These are phyloP conservation scores for Chamaenerion angustifolium DNA, from an alignment of 345 rosid species.

Conservation along the genomic window DNA sequence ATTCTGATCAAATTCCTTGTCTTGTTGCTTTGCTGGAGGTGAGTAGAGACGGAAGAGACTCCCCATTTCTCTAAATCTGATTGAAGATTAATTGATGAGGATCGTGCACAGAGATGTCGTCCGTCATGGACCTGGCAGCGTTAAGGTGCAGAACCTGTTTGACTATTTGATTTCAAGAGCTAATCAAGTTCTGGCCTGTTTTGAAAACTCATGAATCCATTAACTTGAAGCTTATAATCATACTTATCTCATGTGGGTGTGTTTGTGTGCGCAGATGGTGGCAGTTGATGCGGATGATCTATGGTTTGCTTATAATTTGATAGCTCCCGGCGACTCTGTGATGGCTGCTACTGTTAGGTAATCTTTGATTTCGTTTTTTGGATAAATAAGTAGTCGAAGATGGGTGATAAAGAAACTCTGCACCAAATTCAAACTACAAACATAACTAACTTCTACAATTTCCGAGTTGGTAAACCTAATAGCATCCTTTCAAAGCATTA, in stretches of 20 bases:
- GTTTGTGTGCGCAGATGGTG: conserved; percentile 32
- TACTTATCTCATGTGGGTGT: neutral
- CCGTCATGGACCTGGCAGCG: conserved; percentile 65
- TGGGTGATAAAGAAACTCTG: too few relatives aligned
- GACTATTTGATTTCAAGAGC: neutral
- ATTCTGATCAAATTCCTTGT: too few relatives aligned
- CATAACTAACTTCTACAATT: too few relatives aligned
- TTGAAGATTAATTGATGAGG: conserved; percentile 24
- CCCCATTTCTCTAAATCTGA: too few relatives aligned
- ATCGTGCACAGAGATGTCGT: conserved; percentile 36
- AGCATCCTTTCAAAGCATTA: too few relatives aligned
- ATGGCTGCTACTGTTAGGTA: conserved; percentile 91
- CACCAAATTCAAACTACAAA: too few relatives aligned
- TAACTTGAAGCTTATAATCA: neutral
- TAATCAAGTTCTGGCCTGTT: neutral
- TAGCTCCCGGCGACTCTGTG: conserved; percentile 58
- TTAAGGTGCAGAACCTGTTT: conserved; percentile 33
- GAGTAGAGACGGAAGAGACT: too few relatives aligned
- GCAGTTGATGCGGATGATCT: conserved; percentile 83
- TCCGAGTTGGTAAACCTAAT: too few relatives aligned
- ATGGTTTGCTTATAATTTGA: conserved; percentile 79
- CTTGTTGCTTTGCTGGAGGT: too few relatives aligned
- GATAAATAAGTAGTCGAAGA: too few relatives aligned
- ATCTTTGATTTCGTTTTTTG: too few relatives aligned
- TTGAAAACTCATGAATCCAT: neutral